A percentile compares a stretch with the other conserved stretches of the same genome.
Conservation (phyloP, 2,329 filamentous ascomycete species). For the Calonectria hongkongensis region DNA sequence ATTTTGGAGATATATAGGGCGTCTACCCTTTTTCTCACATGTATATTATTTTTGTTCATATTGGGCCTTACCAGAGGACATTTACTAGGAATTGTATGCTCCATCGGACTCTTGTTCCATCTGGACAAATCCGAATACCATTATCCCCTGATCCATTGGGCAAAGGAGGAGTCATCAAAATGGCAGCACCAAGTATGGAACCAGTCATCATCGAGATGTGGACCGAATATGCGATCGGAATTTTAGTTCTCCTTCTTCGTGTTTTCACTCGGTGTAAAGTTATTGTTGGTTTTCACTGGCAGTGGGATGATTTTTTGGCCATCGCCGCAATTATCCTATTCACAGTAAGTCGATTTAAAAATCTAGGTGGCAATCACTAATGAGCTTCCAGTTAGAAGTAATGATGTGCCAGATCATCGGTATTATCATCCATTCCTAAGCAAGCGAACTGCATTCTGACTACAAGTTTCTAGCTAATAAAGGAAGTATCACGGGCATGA, state of each 20-base stretch:
- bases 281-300: not conserved
- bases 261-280: not conserved
- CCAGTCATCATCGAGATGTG: slow-evolving; percentile 1
- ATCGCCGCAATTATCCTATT: not conserved
- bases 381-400: not conserved
- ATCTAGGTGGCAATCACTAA: not conserved
- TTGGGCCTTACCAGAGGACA: too few species aligned
- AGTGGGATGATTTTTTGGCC: not conserved
- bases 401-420: not conserved
- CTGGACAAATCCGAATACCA: too few species aligned
- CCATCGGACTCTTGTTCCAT: too few species aligned
- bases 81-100: too few species aligned
- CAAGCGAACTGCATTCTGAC: not conserved
- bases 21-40: too few species aligned
- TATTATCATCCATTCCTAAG: not conserved
- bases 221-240: not conserved
- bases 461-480: not conserved
- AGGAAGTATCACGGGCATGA: not conserved
- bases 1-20: too few species aligned
- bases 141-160: too few species aligned
- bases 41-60: too few species aligned
- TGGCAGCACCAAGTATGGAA: not conserved
- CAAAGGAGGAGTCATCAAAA: not conserved
- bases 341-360: not conserved
- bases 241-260: not conserved